Percentiles rank a stretch among this genome's conserved stretches.
Conservation (phyloP, 2,329 filamentous ascomycete genomes). For the Cercospora zeina region DNA sequence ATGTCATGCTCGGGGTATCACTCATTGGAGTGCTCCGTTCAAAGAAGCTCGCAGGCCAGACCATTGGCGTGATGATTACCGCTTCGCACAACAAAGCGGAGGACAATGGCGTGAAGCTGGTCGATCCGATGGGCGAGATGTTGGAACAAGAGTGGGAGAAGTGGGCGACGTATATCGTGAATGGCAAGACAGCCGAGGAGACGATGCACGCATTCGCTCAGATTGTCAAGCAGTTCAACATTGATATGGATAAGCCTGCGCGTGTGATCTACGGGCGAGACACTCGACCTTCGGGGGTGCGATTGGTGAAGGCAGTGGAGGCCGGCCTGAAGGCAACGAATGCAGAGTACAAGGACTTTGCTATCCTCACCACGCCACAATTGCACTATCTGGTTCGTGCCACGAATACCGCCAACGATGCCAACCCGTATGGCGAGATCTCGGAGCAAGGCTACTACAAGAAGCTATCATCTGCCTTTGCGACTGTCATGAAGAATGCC, state of each 20-base stretch:
- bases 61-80: slow-evolving; percentile 95
- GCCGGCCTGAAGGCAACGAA: slow-evolving; percentile 76
- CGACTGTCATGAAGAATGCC: slow-evolving; percentile 73
- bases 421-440: slow-evolving; percentile 81
- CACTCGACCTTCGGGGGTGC: slow-evolving; percentile 86
- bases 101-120: slow-evolving; percentile 92
- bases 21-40: slow-evolving; percentile 85
- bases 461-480: slow-evolving; percentile 84
- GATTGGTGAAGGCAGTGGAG: slow-evolving; percentile 74
- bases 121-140: slow-evolving; percentile 98
- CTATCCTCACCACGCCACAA: slow-evolving; percentile 93
- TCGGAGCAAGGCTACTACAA: slow-evolving; percentile 93
- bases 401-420: slow-evolving; percentile 86
- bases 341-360: slow-evolving; percentile 77
- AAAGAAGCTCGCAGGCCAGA: slow-evolving; percentile 82
- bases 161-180: slow-evolving; percentile 85
- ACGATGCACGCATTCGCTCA: slow-evolving; percentile 74
- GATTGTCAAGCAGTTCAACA: slow-evolving; percentile 72
- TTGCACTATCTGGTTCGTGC: slow-evolving; percentile 95
- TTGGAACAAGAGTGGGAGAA: slow-evolving; percentile 89
- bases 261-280: slow-evolving; percentile 89
- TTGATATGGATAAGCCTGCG: slow-evolving; percentile 67
- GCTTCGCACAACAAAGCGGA: slow-evolving; percentile 87
- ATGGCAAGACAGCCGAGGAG: slow-evolving; percentile 72
- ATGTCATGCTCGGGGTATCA: slow-evolving; percentile 88